Percentiles rank a stretch among this genome's conserved stretches.
Conservation (phyloP, 495 filamentous ascomycete genomes). For the Aspergillus conjunctus region DNA sequence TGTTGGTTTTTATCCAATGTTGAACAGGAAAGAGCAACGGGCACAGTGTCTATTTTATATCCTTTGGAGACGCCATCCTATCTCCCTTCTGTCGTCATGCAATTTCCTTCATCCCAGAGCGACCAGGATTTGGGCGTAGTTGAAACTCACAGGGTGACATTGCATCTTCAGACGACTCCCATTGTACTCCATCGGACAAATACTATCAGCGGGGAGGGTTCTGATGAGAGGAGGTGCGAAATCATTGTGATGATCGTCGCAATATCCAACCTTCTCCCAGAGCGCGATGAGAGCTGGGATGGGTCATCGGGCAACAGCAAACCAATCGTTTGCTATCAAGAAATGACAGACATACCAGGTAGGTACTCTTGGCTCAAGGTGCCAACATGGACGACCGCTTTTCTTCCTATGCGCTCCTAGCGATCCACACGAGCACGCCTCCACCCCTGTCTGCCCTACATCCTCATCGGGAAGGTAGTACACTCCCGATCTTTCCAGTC, state of each 20-base stretch:
- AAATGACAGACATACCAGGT: neutral
- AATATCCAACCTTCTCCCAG: neutral
- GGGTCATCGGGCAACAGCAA: constrained; percentile 13
- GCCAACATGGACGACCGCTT: constrained; percentile 4
- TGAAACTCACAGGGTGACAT: constrained; percentile 33
- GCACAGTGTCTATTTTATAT: constrained; percentile 18
- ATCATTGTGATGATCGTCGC: neutral
- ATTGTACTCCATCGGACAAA: constrained; percentile 26
- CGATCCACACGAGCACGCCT: constrained; percentile 6
- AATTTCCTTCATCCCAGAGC: constrained; percentile 10
- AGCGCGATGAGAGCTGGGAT: constrained; percentile 8
- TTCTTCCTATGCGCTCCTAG: constrained; percentile 16
- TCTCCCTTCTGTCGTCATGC: constrained; percentile 11
- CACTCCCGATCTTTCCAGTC: constrained; percentile 11
- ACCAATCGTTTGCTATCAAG: constrained; percentile 7
- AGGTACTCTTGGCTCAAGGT: neutral
- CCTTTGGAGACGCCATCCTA: constrained; percentile 4
- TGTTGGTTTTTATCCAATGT: neutral
- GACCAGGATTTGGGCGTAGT: constrained; percentile 18
- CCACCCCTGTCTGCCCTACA: constrained; percentile 7
- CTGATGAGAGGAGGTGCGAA: constrained; percentile 10
- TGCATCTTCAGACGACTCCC: constrained; percentile 26
- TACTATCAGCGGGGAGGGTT: constrained; percentile 17
- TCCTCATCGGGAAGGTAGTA: constrained; percentile 24
- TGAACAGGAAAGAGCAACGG: constrained; percentile 19